Base-by-base conservation (phyloP, 768 basidiomycete species). In the Harrya chromipes region DNA sequence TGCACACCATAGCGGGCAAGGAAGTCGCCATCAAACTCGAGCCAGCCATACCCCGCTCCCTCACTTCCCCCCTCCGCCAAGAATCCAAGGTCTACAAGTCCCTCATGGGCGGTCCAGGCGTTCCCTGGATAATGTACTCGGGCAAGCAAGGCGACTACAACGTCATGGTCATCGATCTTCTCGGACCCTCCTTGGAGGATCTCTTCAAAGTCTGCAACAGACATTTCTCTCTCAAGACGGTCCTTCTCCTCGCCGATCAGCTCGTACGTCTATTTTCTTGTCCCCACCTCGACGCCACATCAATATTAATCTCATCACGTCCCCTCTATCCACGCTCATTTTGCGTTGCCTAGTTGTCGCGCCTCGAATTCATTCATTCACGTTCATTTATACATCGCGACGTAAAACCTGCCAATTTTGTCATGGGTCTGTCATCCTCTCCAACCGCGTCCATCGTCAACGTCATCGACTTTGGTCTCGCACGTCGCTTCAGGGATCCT, bases 401-500 rank as follows among this genome's bases (percentile, higher is more conserved):
- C 66, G 88, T 99, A 70, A 99, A 98, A 69, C 95, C 95, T 33
- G 95, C 95, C 61, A 98, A 99, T 72, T 99, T 99, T 66, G 86
- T 99, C 53, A 97, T 98, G 91, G 90, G 92, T 55, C 47, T 50
- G 14, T 40, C 64, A 0, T 80, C 83, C 40, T 83, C 83, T 54
- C 84, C 82, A 55, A 73, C 79, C 67, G 63, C 78, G 0, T 77
- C 79, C 59, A 71, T 84, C 60, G 94, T 99, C 65, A 95, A 98
- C 68, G 89, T 99, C 57, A 90, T 90, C 58, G 88, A 90, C 72
- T 90, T 90, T 69, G 88, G 88, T 13, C 84, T 90, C 40, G 87
- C 88, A 0, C 88, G 88, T 65, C 85, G 85, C 57, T 90, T 79
- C 62, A 79, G 85, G 19, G 86, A 90, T 59, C 58, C 81, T 5